Conservation (phyloP, 352 stramenopile species). For the Globisporangium perplexum region DNA sequence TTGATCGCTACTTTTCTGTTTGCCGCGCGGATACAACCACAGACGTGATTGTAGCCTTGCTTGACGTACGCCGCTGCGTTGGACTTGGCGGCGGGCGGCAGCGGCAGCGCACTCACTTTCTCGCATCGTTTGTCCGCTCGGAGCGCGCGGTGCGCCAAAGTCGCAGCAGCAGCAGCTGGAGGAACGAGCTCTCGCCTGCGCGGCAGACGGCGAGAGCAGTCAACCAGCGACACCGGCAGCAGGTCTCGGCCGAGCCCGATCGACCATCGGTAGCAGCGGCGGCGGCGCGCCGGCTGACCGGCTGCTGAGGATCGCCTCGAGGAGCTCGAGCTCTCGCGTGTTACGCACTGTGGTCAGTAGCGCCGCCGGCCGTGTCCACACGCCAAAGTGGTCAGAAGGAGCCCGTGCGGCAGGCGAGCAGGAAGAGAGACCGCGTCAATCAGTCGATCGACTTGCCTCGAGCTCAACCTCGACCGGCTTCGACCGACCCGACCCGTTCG, state of each 20-base stretch:
- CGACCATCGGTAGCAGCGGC: background rate
- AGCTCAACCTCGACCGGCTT: background rate
- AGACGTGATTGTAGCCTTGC: too few relatives aligned
- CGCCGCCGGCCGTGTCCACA: conserved; percentile 1
- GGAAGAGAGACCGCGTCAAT: conserved; percentile 1
- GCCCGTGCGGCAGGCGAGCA: background rate
- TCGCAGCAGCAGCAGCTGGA: too few relatives aligned
- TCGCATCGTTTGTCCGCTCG: too few relatives aligned
- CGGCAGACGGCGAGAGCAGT: background rate
- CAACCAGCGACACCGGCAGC: background rate
- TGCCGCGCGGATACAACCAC: too few relatives aligned
- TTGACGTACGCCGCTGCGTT: too few relatives aligned
- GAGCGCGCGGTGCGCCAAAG: too few relatives aligned
- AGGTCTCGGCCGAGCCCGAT: background rate
- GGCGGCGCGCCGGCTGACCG: background rate
- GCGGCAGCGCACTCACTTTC: too few relatives aligned
- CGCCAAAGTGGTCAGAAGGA: conserved; percentile 17
- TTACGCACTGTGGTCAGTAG: background rate
- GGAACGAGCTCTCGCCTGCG: conserved; percentile 21
- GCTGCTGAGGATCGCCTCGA: background rate
- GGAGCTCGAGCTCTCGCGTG: background rate
- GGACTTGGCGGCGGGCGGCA: too few relatives aligned
- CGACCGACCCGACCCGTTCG: background rate
- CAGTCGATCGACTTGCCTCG: background rate
- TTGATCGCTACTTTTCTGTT: too few relatives aligned